Evolutionary conservation across 2,329 filamentous ascomycete genomes (phyloP).

Genomic region (Dactylonectria estremocensis): DNA sequence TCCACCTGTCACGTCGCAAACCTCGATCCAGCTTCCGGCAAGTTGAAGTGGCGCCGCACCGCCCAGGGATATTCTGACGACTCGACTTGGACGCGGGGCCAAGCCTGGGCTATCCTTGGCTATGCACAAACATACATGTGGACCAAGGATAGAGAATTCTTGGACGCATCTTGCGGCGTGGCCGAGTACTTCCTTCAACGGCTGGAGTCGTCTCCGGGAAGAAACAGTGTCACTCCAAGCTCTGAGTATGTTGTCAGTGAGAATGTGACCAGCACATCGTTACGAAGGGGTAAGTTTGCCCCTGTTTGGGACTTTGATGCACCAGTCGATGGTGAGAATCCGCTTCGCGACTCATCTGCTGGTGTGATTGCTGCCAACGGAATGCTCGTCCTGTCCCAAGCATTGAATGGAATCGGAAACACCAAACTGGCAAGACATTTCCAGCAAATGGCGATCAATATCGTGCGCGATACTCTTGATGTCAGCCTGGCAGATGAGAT

Average conservation of each 20-base stretch:
- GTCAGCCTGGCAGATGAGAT: conserved; percentile 48
- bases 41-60: conserved; percentile 57
- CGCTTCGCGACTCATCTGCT: conserved; percentile 56
- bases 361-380: conserved; percentile 60
- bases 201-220: conserved; percentile 49
- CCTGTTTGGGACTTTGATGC: conserved; percentile 59
- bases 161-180: conserved; percentile 59
- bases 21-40: conserved; percentile 58
- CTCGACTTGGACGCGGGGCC: conserved; percentile 65
- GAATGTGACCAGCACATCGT: neutral
- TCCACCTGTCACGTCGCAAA: conserved; percentile 63
- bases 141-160: conserved; percentile 60
- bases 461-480: conserved; percentile 51
- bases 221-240: conserved; percentile 41
- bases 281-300: conserved; percentile 41
- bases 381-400: conserved; percentile 57
- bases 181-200: conserved; percentile 64
- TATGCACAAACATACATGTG: conserved; percentile 65
- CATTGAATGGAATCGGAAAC: conserved; percentile 41
- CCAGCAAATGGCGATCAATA: conserved; percentile 46
- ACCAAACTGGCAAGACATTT: conserved; percentile 42
- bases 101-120: conserved; percentile 65
- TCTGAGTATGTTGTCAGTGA: neutral
- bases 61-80: conserved; percentile 62
- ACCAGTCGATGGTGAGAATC: conserved; percentile 52